phyloP scores from a whole-genome alignment of 176 grass and related monocot species.

The Ensete glaucum region DNA sequence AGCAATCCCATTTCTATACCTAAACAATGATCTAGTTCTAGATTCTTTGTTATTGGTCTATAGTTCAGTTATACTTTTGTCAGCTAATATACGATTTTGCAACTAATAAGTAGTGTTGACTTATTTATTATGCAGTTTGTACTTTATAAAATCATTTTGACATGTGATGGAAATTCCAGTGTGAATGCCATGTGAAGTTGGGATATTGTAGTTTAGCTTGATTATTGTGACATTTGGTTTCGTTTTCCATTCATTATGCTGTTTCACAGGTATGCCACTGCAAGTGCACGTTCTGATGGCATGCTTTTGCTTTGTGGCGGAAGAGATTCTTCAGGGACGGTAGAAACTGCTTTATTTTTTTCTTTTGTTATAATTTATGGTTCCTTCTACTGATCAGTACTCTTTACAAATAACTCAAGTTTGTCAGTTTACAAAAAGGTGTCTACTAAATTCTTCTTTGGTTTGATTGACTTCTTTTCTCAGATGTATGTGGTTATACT shows the following conservation, averaged over 20 bases:
- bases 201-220: too few species aligned
- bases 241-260: background rate
- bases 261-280: conserved; percentile 75
- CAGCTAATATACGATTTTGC: background rate
- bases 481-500: background rate
- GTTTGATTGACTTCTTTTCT: background rate
- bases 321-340: conserved; percentile 88
- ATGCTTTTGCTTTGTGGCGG: conserved; percentile 99
- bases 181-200: too few species aligned
- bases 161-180: too few species aligned
- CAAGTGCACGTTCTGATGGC: conserved; percentile 91
- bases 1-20: background rate
- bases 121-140: background rate
- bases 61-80: background rate
- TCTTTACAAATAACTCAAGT: background rate
- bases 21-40: background rate
- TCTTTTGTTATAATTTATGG: conserved; percentile 1
- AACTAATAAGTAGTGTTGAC: background rate
- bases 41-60: background rate
- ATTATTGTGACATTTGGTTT: too few species aligned
- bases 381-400: background rate
- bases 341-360: conserved; percentile 32
- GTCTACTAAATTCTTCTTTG: background rate
- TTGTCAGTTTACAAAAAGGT: background rate
- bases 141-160: too few species aligned